phyloP scores from a whole-genome alignment of 1,284 basidiomycete species.

The Garcileccinum viscosum region DNA sequence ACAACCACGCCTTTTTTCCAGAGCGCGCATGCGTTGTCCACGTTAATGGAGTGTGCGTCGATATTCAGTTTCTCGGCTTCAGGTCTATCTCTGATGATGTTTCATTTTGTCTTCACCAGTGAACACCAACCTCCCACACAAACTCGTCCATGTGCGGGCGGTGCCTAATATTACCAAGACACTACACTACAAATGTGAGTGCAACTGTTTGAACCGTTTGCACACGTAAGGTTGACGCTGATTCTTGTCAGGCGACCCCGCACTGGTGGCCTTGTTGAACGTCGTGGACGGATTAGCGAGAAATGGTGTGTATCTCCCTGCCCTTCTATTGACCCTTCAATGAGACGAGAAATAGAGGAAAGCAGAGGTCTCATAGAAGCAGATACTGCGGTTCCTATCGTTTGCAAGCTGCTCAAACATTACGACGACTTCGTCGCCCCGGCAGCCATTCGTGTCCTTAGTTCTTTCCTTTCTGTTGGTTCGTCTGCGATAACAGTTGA shows the following conservation, averaged over 20 bases:
- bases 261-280: slow-evolving; percentile 27
- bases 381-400: slow-evolving; percentile 16
- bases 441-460: slow-evolving; percentile 32
- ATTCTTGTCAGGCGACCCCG: slow-evolving; percentile 18
- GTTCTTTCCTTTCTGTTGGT: slow-evolving; percentile 34
- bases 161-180: slow-evolving; percentile 27
- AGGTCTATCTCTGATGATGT: background rate
- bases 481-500: background rate
- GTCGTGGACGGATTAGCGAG: slow-evolving; percentile 27
- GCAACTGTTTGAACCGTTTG: background rate
- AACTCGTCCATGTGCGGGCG: slow-evolving; percentile 17
- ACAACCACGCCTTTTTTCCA: slow-evolving; percentile 27
- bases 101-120: slow-evolving; percentile 18
- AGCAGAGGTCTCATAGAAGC: slow-evolving; percentile 14
- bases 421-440: slow-evolving; percentile 38
- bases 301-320: slow-evolving; percentile 15
- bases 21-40: slow-evolving; percentile 34
- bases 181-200: slow-evolving; percentile 24
- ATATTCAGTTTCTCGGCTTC: background rate
- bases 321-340: background rate
- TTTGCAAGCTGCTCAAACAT: slow-evolving; percentile 27
- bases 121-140: slow-evolving; percentile 13
- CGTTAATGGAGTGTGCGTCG: slow-evolving; percentile 30
- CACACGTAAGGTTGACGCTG: background rate
- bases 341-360: slow-evolving; percentile 2